Conservation (phyloP, 768 basidiomycete genomes). For the Glaciozyma martinii region DNA sequence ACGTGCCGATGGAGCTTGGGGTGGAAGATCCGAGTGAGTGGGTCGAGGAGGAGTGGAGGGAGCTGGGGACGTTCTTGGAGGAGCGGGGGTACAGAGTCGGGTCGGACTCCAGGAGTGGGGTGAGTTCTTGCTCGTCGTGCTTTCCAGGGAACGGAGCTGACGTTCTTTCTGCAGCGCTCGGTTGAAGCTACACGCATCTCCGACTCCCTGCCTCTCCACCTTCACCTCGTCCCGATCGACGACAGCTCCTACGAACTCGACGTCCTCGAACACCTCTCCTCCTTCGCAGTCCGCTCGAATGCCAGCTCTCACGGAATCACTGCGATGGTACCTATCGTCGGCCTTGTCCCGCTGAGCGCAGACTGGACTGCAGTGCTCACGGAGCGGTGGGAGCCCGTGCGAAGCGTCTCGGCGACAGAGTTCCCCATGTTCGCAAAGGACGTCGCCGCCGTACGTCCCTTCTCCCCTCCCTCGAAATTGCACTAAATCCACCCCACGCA, state of each 20-base stretch:
- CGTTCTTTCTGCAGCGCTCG: not conserved
- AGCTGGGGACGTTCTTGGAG: not conserved
- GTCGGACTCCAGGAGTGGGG: not conserved
- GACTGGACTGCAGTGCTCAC: slow-evolving; percentile 1
- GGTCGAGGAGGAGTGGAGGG: not conserved
- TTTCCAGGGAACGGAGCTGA: not conserved
- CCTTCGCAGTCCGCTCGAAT: not conserved
- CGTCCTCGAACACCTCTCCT: slow-evolving; percentile 8
- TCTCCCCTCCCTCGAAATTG: not conserved
- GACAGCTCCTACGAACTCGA: slow-evolving; percentile 9
- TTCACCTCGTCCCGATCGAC: slow-evolving; percentile 4
- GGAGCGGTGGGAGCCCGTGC: not conserved
- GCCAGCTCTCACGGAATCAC: not conserved
- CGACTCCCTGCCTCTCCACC: not conserved
- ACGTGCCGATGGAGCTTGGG: not conserved
- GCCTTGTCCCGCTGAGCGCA: not conserved
- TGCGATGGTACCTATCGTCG: not conserved
- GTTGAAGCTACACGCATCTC: not conserved
- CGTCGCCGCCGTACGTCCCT: not conserved
- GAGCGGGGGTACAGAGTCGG: not conserved
- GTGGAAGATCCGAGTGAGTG: not conserved
- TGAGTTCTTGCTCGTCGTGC: not conserved
- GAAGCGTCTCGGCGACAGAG: not conserved
- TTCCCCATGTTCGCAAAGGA: not conserved
- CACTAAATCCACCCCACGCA: too few relatives aligned